These are phyloP conservation scores for Nemania abortiva DNA, from an alignment of 2,329 filamentous ascomycete genomes.

Conservation along the genomic window DNA sequence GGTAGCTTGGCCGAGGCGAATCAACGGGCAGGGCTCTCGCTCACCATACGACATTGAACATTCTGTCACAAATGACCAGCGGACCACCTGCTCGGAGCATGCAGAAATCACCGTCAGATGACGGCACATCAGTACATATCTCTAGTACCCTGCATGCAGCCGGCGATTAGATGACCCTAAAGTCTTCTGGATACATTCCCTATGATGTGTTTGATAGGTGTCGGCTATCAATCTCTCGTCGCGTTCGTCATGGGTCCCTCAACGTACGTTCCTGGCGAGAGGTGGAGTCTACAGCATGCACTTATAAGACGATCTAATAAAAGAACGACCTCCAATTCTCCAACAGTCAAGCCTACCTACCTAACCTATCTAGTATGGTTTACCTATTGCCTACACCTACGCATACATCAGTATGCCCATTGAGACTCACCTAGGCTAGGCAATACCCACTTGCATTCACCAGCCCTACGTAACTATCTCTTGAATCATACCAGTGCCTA, in stretches of 20 bases:
- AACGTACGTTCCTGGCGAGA: conserved; percentile 9
- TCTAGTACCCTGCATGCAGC: conserved; percentile 42
- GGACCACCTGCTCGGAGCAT: conserved; percentile 45
- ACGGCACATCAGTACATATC: conserved; percentile 41
- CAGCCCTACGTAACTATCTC: not conserved
- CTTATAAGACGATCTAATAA: conserved; percentile 18
- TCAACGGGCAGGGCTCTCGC: conserved; percentile 34
- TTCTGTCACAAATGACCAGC: conserved; percentile 46
- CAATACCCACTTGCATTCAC: not conserved
- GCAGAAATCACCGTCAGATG: conserved; percentile 47
- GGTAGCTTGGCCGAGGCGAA: conserved; percentile 42
- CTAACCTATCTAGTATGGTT: conserved; percentile 2
- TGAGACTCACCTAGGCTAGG: conserved; percentile 3
- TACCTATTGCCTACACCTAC: conserved; percentile 22
- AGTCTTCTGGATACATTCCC: conserved; percentile 14
- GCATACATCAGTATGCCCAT: too few species aligned
- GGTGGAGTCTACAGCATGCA: conserved; percentile 16
- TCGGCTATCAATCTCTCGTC: conserved; percentile 12
- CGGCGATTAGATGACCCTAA: conserved; percentile 37
- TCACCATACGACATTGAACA: conserved; percentile 25
- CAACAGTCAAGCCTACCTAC: not conserved
- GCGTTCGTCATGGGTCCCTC: not conserved
- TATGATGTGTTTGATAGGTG: conserved; percentile 17
- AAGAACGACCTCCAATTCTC: conserved; percentile 18
- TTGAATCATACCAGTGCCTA: not conserved